Conservation (phyloP, 495 filamentous ascomycete species). For the Xylaria longipes region DNA sequence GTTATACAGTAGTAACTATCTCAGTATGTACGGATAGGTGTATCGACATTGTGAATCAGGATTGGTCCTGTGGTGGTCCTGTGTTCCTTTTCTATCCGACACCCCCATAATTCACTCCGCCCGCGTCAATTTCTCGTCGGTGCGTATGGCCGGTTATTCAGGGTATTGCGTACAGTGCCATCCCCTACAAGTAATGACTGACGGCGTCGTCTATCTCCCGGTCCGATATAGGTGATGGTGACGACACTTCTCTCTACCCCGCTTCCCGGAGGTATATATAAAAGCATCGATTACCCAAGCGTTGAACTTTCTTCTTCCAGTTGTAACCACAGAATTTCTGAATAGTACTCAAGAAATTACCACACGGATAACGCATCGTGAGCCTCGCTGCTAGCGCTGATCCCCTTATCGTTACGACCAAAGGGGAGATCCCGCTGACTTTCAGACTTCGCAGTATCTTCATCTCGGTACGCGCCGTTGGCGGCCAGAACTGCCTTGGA, state of each 20-base stretch:
- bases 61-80: not conserved
- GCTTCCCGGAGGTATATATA: conserved; percentile 11
- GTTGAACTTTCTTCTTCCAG: not conserved
- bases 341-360: not conserved
- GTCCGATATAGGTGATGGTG: conserved; percentile 25
- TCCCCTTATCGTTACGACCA: not conserved
- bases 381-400: conserved; percentile 18
- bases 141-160: not conserved
- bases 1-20: not conserved
- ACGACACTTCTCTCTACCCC: conserved; percentile 20
- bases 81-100: not conserved
- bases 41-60: not conserved
- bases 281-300: not conserved
- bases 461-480: conserved; percentile 39
- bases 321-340: not conserved
- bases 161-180: not conserved
- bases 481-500: conserved; percentile 33
- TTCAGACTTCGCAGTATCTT: not conserved
- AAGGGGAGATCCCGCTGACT: not conserved
- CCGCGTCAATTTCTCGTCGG: not conserved
- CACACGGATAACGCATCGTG: conserved; percentile 14
- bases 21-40: not conserved
- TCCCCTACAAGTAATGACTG: conserved; percentile 1
- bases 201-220: not conserved
- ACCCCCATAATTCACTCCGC: conserved; percentile 10